Base-by-base conservation (phyloP, 768 basidiomycete species). In the Lyophyllum decastes region DNA sequence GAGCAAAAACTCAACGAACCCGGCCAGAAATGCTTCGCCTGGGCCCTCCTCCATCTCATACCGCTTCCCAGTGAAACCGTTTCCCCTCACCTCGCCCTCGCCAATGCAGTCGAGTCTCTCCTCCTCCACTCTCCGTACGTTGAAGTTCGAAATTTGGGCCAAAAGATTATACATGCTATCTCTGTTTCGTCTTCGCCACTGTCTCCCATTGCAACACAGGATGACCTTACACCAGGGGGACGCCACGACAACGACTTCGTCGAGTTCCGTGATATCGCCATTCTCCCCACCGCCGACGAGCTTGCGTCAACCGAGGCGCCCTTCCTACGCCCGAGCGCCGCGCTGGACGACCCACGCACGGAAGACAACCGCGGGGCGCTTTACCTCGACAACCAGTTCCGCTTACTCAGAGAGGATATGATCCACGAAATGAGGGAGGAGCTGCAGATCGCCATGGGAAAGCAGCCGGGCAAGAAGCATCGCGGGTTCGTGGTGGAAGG, bases 241-340 rank as follows among this genome's bases (percentile, higher is more conserved):
- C 76, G 88, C 2, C 88, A 89, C 55, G 86, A 88, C 61, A 89
- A 90, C 53, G 88, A 90, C 65, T 82, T 83, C 48, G 70, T 69
- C 14, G 78, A 88, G 52, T 89, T 87, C 59, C 81, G 82, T 7
- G 59, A 79, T 9, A 85, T 89, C 21, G 69, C 82, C n/a, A 84
- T 90, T 43, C 70, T 86, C 5, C 88, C 88, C 1, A 86, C 86
- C 4, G 78, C 83, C 0, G 80, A 82, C 41, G 88, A 90, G 64
- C 66, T 88, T 4, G 59, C 57, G 1, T 86, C 71, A 34, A 68
- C 59, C 4, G 76, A 79, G 34, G 58, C 50, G 2, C 73, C 87
- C 0, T 88, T 85, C 59, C 62, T 86, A 17, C 78, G 83, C 3
- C 74, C 77, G 0, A 75, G 76, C 5, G 60, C 71, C 2, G 68